Conservation (phyloP, 2,329 filamentous ascomycete genomes). For the Lizonia empirigonia region DNA sequence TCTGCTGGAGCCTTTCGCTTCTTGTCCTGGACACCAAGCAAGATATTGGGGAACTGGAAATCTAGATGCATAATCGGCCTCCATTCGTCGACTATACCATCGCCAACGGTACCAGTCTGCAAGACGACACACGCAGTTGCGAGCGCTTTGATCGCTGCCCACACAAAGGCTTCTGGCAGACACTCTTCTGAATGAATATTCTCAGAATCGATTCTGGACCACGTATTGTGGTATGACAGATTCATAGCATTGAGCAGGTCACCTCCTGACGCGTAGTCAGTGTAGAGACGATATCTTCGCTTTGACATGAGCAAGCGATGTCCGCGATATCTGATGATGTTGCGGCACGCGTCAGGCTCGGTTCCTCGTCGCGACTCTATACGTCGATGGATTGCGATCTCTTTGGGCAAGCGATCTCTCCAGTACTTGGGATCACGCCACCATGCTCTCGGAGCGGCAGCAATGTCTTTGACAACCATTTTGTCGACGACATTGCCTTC, state of each 20-base stretch:
- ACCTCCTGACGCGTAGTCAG: background rate
- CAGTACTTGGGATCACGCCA: constrained; percentile 8
- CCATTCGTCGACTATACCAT: background rate
- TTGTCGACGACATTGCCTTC: background rate
- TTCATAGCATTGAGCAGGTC: background rate
- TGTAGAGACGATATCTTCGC: background rate
- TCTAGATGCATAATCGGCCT: constrained; percentile 3
- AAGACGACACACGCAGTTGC: background rate
- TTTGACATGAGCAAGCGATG: constrained; percentile 1
- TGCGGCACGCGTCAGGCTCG: background rate
- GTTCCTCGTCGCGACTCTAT: background rate
- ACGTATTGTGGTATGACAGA: background rate
- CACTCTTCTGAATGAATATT: background rate
- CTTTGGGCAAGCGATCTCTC: background rate
- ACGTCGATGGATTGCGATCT: background rate
- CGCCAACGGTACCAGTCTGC: background rate
- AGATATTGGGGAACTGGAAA: background rate
- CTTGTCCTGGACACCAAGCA: background rate
- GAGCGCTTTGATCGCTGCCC: constrained; percentile 3
- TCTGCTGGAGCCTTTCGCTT: background rate
- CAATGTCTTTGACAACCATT: constrained; percentile 4
- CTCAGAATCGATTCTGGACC: background rate
- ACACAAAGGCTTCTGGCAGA: constrained; percentile 4
- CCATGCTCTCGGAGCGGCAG: background rate
- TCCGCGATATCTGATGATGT: background rate